These are phyloP conservation scores for Stemphylium lycopersici DNA, from an alignment of 2,329 filamentous ascomycete genomes.

Conservation along the genomic window DNA sequence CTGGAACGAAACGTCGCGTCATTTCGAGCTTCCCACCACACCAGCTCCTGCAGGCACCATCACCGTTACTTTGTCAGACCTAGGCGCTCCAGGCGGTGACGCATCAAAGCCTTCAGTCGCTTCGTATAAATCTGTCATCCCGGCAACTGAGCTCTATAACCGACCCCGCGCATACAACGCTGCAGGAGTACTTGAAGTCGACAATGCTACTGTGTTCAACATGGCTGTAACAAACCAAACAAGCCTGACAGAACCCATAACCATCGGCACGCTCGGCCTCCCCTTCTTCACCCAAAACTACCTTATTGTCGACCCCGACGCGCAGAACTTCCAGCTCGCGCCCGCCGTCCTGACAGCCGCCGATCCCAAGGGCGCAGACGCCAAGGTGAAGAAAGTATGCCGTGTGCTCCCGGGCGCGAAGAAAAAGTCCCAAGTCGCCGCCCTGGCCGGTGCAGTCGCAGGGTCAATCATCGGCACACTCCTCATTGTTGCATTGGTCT, in stretches of 20 bases:
- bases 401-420: conserved; percentile 17
- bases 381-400: conserved; percentile 21
- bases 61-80: conserved; percentile 24
- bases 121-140: conserved; percentile 24
- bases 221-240: conserved; percentile 23
- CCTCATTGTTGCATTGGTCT: conserved; percentile 11
- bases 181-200: conserved; percentile 19
- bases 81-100: conserved; percentile 15
- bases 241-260: conserved; percentile 3
- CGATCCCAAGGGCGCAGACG: conserved; percentile 19
- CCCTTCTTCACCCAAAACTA: conserved; percentile 30
- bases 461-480: conserved; percentile 15
- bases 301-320: conserved; percentile 25
- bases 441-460: conserved; percentile 14
- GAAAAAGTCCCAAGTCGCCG: conserved; percentile 8
- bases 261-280: conserved; percentile 15
- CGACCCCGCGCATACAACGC: conserved; percentile 22
- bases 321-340: conserved; percentile 23
- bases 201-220: conserved; percentile 24
- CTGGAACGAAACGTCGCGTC: conserved; percentile 23
- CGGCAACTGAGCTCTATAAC: conserved; percentile 20
- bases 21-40: conserved; percentile 20
- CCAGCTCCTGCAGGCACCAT: conserved; percentile 22
- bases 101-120: conserved; percentile 24
- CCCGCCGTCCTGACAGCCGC: conserved; percentile 19